Base-by-base conservation (phyloP, 1,284 basidiomycete species). In the Rhodotorula sp. region DNA sequence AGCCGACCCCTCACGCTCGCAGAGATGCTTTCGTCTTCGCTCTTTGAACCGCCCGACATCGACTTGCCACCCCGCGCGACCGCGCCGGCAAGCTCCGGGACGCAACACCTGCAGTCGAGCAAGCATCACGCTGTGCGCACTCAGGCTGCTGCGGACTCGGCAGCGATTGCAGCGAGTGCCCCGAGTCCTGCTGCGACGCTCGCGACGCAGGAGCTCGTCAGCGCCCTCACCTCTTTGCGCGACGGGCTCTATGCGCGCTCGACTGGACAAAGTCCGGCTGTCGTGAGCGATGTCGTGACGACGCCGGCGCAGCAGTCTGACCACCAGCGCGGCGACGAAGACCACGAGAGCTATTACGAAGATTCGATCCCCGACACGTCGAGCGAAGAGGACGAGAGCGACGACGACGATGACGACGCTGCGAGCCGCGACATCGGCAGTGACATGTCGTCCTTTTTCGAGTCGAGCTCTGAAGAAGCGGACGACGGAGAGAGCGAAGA, bases 1-100 rank as follows among this genome's bases (percentile, higher is more conserved):
- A 14, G 58, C 18, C 51, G 53, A 4, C 60, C 64, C 10, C 30
- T 72, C 37, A 69, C 67, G 0, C 60, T 72, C 24, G 62, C 62
- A 30, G 71, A 72, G 30, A 56, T 72, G 44, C 71, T 72, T 29
- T 66, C 64, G 3, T 59, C 45, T 12, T 64, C 71, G 4, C 49
- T 48, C 18, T 66, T 69, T 60, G 71, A 72, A 45, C 71, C 71
- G 26, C 71, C 71, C 4, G 66, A 64, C 26, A 64, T 72, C 33
- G 67, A 66, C 30, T 59, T 69, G 17, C 63, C 58, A 22, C 62
- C 64, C 5, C 59, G 70, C 30, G 26, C 63, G 44, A 37, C 60
- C 17, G n/a, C 29, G 30, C n/a, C 30, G 3, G 46, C 30, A 17
- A 26, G 49, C 12, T 51, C 49, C 8, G 49, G 49, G n/a, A 51